A percentile compares a stretch with the other conserved stretches of the same genome.
Conservation (phyloP, 345 rosid species). For the Gossypium australe region DNA sequence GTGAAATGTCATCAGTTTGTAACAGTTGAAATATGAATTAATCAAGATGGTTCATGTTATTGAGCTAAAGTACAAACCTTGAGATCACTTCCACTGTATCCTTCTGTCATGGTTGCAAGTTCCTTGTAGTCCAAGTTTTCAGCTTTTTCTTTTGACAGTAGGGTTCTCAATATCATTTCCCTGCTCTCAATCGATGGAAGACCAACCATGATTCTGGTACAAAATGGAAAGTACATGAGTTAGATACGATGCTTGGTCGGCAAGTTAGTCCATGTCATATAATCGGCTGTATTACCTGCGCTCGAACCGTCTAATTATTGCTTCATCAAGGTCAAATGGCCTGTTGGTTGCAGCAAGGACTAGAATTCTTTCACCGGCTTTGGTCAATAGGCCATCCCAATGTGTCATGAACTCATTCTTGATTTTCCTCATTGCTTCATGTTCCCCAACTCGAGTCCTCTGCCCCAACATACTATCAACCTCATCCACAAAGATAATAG, state of each 20-base stretch:
- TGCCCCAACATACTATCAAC: conserved; percentile 99
- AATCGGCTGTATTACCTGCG: conserved; percentile 45
- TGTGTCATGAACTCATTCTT: conserved; percentile 99
- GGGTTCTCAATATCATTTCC: conserved; percentile 81
- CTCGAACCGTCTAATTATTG: conserved; percentile 96
- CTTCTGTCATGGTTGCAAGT: conserved; percentile 87
- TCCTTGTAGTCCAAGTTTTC: conserved; percentile 77
- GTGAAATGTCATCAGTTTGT: conserved; percentile 14
- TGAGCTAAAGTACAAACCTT: conserved; percentile 50
- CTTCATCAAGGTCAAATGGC: conserved; percentile 99
- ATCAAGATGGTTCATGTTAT: neutral
- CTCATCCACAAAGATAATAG: conserved; percentile 93
- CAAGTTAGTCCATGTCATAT: neutral
- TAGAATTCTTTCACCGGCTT: conserved; percentile 72
- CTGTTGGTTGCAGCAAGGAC: conserved; percentile 99
- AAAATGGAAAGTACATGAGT: conserved; percentile 2
- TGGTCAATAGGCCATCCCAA: conserved; percentile 98
- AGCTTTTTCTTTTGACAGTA: conserved; percentile 70
- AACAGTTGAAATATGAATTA: neutral
- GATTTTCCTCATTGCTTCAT: conserved; percentile 96
- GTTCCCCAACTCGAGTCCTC: conserved; percentile 90
- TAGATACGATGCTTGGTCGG: neutral
- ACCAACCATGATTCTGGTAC: conserved; percentile 84
- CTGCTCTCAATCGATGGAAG: conserved; percentile 80
- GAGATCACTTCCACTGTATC: conserved; percentile 93